These are phyloP conservation scores for Diaporthe nobilis DNA, from an alignment of 2,329 filamentous ascomycete genomes.

Conservation along the genomic window DNA sequence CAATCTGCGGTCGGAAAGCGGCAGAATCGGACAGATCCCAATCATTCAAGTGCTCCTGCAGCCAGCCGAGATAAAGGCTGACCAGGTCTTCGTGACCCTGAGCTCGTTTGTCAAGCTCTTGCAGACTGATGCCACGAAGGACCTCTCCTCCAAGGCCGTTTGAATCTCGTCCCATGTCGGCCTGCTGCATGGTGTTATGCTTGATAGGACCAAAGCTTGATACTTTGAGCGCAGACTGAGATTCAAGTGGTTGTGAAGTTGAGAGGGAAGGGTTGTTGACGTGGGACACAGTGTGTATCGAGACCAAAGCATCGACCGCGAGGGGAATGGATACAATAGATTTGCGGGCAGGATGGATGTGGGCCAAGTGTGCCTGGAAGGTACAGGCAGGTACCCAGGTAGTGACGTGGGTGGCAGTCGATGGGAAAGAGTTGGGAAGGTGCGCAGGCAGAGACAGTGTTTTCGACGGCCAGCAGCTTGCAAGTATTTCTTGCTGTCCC, in stretches of 20 bases:
- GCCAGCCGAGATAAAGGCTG: conserved; percentile 30
- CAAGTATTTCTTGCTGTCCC: background rate
- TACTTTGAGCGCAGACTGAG: background rate
- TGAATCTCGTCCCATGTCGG: background rate
- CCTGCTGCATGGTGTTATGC: background rate
- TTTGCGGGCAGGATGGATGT: background rate
- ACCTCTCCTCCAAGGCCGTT: background rate
- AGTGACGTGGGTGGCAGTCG: background rate
- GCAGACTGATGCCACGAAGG: conserved; percentile 16
- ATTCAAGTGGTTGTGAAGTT: background rate
- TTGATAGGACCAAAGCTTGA: background rate
- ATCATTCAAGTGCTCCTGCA: conserved; percentile 29
- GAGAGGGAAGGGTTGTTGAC: background rate
- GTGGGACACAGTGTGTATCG: background rate
- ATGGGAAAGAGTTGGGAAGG: conserved; percentile 20
- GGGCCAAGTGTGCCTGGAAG: background rate
- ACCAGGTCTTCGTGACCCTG: background rate
- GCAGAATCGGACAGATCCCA: conserved; percentile 4
- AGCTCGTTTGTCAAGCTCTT: conserved; percentile 30
- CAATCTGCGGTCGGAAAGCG: conserved; percentile 18
- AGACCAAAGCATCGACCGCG: background rate
- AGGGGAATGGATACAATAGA: background rate
- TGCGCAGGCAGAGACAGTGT: conserved; percentile 5
- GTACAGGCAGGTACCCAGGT: background rate
- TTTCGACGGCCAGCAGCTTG: conserved; percentile 11